These are phyloP conservation scores for Colletotrichum sp. DNA, from an alignment of 2,329 filamentous ascomycete species.

Conservation along the genomic window DNA sequence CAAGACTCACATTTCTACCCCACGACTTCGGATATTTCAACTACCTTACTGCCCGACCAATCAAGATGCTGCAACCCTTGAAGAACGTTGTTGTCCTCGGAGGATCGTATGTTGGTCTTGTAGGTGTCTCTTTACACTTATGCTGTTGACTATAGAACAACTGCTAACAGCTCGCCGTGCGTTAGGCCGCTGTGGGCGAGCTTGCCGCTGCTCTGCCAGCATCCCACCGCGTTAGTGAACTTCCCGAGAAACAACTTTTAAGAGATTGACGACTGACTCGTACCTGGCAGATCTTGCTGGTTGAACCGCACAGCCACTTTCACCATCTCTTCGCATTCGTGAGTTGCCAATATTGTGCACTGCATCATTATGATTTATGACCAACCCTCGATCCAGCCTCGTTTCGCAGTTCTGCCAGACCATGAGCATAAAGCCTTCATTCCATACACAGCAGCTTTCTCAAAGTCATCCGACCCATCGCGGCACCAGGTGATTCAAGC, in stretches of 20 bases:
- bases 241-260: neutral
- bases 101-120: slow-evolving; percentile 47
- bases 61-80: neutral
- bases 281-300: neutral
- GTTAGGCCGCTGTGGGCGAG: neutral
- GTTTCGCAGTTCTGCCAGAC: slow-evolving; percentile 45
- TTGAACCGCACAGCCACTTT: slow-evolving; percentile 14
- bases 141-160: neutral
- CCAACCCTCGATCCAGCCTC: slow-evolving; percentile 36
- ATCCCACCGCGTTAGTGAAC: neutral
- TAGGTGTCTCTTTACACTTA: slow-evolving; percentile 17
- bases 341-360: neutral
- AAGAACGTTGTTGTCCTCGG: slow-evolving; percentile 47
- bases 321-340: slow-evolving; percentile 8
- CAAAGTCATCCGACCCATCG: neutral
- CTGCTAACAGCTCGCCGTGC: neutral
- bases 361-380: no score
- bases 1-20: neutral
- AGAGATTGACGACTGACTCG: neutral
- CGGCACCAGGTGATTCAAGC: slow-evolving; percentile 3
- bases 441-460: slow-evolving; percentile 39
- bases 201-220: slow-evolving; percentile 2
- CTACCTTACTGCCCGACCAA: neutral
- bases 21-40: neutral
- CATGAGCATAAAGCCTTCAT: slow-evolving; percentile 52